Evolutionary conservation across 257 asterid genomes (phyloP), one percentile per base, ranked within the genome.

Genomic region (Fraxinus anomala): DNA sequence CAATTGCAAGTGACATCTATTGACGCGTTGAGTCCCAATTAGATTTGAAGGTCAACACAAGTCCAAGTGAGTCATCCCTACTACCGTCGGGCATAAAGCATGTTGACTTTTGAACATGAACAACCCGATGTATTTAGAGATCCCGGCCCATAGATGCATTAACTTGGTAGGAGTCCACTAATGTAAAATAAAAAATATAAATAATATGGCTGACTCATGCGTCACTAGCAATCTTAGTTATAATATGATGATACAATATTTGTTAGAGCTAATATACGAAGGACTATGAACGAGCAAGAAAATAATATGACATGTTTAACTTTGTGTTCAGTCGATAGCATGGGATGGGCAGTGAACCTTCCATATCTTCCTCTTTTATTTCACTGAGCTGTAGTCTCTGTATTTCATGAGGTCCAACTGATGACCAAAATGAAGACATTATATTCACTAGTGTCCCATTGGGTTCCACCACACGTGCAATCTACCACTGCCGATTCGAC

Each of bases 381-480:
- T 47, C 56, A 4, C n/a, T 47, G 59, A 47, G 59, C 59, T 16
- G 59, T 47, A 47, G 59, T 16, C n/a, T 16, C 21, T 47, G 4
- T 24, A 54, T 4, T 49, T 49, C 3, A 49, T 49, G 61, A 49
- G 23, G 61, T 51, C 63, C 63, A 49, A 49, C 23, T 0, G 61
- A 49, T 16, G 61, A 16, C 1, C 13, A 56, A 19, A 56, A 19
- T 6, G 0, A n/a, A 56, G 66, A 7, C 66, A n/a, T 56, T 5
- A 56, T n/a, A 17, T 71, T 1, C 23, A 69, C 77, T 56, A 28
- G 23, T 63, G 72, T 75, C 30, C 77, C 59, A 63, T 33, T 40
- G 76, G 86, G 83, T 37, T 73, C 89, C 83, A 85, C 85, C 87
- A 83, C 90, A 87, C 89, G 90, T 82, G 86, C 74, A 70, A 80